Conservation (phyloP, 1,139 yeast genomes). For the Kluyveromyces sp. region DNA sequence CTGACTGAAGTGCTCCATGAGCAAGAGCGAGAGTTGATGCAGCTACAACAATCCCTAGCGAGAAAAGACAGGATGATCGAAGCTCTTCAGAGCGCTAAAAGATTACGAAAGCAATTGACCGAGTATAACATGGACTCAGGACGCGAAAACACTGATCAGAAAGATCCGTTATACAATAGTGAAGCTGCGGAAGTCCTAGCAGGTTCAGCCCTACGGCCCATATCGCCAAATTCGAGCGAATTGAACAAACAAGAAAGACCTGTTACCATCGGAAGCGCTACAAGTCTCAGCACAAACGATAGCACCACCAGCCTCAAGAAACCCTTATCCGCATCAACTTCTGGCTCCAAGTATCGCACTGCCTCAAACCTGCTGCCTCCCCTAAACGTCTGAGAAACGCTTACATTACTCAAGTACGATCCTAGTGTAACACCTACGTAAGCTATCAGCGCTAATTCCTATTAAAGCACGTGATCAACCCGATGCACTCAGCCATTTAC, state of each 20-base stretch:
- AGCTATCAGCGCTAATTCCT: no score
- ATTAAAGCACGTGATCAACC: neutral
- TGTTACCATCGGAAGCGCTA: neutral
- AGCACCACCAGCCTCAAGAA: neutral
- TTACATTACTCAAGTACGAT: no score
- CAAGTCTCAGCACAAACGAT: neutral
- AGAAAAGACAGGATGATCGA: slow-evolving; percentile 74
- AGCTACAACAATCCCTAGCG: slow-evolving; percentile 52
- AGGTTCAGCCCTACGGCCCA: neutral
- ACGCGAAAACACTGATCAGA: neutral
- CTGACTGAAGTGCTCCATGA: slow-evolving; percentile 40
- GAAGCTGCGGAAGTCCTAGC: neutral
- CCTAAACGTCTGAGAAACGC: neutral
- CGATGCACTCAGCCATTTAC: neutral
- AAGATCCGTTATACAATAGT: neutral
- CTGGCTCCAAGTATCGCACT: neutral
- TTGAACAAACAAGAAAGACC: slow-evolving; percentile 3
- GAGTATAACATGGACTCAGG: neutral
- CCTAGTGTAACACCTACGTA: no score
- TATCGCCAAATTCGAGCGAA: neutral
- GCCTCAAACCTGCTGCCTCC: neutral
- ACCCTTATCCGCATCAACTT: neutral
- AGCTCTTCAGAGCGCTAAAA: slow-evolving; percentile 57
- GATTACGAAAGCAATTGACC: slow-evolving; percentile 34
- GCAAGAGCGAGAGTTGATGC: slow-evolving; percentile 64